phyloP scores from a whole-genome alignment of 768 basidiomycete species.

The Trametes gibbosa region DNA sequence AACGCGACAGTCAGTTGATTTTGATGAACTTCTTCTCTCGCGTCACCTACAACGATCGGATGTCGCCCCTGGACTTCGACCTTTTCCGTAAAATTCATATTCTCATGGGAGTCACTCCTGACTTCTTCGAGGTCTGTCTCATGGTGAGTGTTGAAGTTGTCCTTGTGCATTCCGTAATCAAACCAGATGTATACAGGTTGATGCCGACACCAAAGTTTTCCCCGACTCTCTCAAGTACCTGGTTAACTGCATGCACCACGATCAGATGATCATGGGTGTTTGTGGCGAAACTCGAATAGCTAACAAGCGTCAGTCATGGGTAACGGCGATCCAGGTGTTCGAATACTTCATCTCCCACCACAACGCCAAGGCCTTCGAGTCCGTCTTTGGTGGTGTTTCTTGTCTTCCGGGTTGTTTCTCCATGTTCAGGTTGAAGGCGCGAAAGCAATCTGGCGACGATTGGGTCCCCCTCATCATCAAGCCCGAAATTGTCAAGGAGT shows the following conservation, averaged over 20 bases:
- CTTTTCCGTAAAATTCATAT: constrained; percentile 95
- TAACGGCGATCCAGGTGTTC: constrained; percentile 96
- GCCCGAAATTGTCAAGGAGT: constrained; percentile 95
- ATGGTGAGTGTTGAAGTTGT: constrained; percentile 64
- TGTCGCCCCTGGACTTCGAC: constrained; percentile 97
- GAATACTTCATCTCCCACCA: constrained; percentile 99
- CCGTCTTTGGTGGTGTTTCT: constrained; percentile 98
- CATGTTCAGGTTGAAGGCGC: constrained; percentile 97
- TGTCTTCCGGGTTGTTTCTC: constrained; percentile 99
- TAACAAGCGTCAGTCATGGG: constrained; percentile 98
- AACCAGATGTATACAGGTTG: constrained; percentile 58
- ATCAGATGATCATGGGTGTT: constrained; percentile 98
- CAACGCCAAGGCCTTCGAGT: constrained; percentile 96
- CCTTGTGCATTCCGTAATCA: background rate
- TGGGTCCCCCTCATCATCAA: constrained; percentile 98
- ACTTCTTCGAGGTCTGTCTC: constrained; percentile 94
- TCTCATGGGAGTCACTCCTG: constrained; percentile 98
- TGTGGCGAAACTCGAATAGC: constrained; percentile 99
- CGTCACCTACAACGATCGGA: constrained; percentile 98
- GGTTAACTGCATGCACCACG: constrained; percentile 98
- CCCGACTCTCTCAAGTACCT: constrained; percentile 86
- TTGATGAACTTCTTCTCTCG: constrained; percentile 99
- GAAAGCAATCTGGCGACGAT: constrained; percentile 84
- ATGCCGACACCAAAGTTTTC: constrained; percentile 96
- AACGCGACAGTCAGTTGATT: constrained; percentile 97